A percentile compares a stretch with the other conserved stretches of the same genome.
Evolutionary conservation across 2,329 filamentous ascomycete species (phyloP).

Genomic region (Colletotrichum sidae): DNA sequence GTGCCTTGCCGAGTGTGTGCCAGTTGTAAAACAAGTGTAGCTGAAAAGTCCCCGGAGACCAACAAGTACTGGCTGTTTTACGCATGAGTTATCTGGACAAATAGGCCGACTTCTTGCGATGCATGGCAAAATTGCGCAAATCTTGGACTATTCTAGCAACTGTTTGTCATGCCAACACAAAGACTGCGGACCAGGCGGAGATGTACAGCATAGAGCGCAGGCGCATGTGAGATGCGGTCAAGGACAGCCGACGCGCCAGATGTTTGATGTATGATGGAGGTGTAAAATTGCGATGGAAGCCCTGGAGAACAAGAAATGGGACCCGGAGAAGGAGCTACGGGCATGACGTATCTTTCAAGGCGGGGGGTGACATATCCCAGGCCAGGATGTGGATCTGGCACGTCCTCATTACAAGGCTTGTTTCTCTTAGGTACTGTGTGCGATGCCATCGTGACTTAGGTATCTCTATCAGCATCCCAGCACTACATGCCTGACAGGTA

Average conservation of each 20-base stretch:
- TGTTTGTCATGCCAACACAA: slow-evolving; percentile 2
- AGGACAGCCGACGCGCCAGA: neutral
- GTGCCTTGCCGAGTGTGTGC: slow-evolving; percentile 2
- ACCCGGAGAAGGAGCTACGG: slow-evolving; percentile 23
- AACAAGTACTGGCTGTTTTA: neutral
- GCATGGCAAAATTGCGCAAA: slow-evolving; percentile 6
- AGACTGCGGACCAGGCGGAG: neutral
- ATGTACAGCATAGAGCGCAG: neutral
- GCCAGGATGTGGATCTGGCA: slow-evolving; percentile 4
- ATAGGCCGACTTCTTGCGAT: neutral
- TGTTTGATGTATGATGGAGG: neutral
- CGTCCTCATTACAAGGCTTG: slow-evolving; percentile 8
- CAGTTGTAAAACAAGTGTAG: too few relatives aligned
- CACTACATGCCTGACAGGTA: too few relatives aligned
- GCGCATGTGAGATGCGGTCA: neutral
- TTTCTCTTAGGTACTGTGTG: slow-evolving; percentile 21
- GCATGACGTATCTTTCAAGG: slow-evolving; percentile 26
- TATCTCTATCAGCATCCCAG: too few relatives aligned
- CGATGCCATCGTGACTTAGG: slow-evolving; percentile 32
- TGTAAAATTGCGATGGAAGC: neutral
- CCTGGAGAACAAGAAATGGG: too few relatives aligned
- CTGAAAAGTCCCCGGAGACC: too few relatives aligned
- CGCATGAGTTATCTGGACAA: neutral
- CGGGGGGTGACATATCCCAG: slow-evolving; percentile 22
- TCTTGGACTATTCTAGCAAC: neutral